Conservation (phyloP, 306 rosid species). For the Vicia sativa region DNA sequence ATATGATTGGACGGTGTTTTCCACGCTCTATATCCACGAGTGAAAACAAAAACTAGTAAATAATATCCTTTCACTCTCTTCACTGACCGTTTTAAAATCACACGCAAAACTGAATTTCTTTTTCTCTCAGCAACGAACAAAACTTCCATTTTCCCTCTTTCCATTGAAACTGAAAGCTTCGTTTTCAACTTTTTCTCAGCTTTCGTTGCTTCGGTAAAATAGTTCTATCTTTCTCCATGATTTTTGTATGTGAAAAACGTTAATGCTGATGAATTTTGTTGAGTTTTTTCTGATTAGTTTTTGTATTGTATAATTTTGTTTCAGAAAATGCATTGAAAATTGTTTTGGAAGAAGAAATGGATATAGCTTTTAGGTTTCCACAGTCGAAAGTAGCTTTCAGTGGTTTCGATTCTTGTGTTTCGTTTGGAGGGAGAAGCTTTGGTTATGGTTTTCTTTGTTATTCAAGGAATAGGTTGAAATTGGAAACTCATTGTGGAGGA, state of each 20-base stretch:
- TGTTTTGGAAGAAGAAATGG: conserved; percentile 54
- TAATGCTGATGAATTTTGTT: neutral
- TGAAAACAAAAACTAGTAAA: neutral
- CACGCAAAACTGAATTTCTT: conserved; percentile 7
- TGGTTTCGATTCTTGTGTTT: conserved; percentile 47
- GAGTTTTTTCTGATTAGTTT: conserved; percentile 29
- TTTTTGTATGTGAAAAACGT: conserved; percentile 9
- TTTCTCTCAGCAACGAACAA: neutral
- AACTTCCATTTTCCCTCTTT: conserved; percentile 43
- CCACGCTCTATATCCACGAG: conserved; percentile 42
- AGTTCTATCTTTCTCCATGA: neutral
- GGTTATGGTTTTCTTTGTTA: conserved; percentile 51
- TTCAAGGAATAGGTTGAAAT: conserved; percentile 52
- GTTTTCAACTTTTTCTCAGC: neutral
- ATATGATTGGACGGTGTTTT: neutral
- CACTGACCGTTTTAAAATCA: conserved; percentile 39
- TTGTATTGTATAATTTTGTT: conserved; percentile 14
- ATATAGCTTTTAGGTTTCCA: conserved; percentile 54
- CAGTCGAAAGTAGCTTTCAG: conserved; percentile 54
- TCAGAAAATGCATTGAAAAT: conserved; percentile 44
- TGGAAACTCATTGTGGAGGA: conserved; percentile 41
- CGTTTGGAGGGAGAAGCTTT: conserved; percentile 52
- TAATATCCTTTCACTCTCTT: conserved; percentile 48
- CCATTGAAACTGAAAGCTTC: conserved; percentile 35
- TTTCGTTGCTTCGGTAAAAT: conserved; percentile 25